Percentiles rank a stretch among this genome's conserved stretches.
These are phyloP conservation scores for Penicillium paxilli DNA, from an alignment of 495 filamentous ascomycete genomes.

Conservation along the genomic window DNA sequence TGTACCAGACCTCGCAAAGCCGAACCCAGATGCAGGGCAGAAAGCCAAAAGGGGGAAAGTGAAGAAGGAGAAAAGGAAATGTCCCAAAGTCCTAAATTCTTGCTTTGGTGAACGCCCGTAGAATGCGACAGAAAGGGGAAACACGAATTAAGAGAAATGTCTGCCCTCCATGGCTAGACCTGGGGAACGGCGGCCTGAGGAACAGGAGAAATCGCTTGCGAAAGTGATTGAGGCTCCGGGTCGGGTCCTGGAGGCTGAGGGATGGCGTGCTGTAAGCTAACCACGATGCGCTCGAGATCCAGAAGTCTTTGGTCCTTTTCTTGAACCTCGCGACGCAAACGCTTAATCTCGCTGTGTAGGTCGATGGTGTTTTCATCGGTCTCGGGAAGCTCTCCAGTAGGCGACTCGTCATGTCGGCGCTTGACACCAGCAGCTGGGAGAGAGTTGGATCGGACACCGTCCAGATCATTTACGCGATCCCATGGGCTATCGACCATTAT, in stretches of 20 bases:
- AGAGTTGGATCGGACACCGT: slow-evolving; percentile 26
- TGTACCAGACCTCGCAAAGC: background rate
- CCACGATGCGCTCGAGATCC: slow-evolving; percentile 47
- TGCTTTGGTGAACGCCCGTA: slow-evolving; percentile 19
- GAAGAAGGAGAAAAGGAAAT: slow-evolving; percentile 1
- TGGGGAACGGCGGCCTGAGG: slow-evolving; percentile 21
- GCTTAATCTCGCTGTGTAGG: slow-evolving; percentile 57
- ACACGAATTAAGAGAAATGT: background rate
- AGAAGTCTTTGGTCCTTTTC: slow-evolving; percentile 49
- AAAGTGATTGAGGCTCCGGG: slow-evolving; percentile 13
- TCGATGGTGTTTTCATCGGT: slow-evolving; percentile 46
- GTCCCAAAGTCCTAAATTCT: slow-evolving; percentile 1
- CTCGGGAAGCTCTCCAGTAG: slow-evolving; percentile 34
- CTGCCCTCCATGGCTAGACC: slow-evolving; percentile 7
- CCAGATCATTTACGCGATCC: slow-evolving; percentile 25
- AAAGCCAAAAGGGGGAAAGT: background rate
- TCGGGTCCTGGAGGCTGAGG: slow-evolving; percentile 29
- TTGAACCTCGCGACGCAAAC: slow-evolving; percentile 55
- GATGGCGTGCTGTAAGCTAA: slow-evolving; percentile 43
- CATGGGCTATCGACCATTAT: slow-evolving; percentile 28
- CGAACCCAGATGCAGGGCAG: slow-evolving; percentile 17
- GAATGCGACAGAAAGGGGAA: slow-evolving; percentile 12
- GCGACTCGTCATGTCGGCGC: slow-evolving; percentile 48
- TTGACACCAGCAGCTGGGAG: slow-evolving; percentile 33
- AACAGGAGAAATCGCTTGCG: slow-evolving; percentile 15